A percentile compares a stretch with the other conserved stretches of the same genome.
Evolutionary conservation across 2,329 filamentous ascomycete species (phyloP).

Genomic region (Corinectria fuckeliana): DNA sequence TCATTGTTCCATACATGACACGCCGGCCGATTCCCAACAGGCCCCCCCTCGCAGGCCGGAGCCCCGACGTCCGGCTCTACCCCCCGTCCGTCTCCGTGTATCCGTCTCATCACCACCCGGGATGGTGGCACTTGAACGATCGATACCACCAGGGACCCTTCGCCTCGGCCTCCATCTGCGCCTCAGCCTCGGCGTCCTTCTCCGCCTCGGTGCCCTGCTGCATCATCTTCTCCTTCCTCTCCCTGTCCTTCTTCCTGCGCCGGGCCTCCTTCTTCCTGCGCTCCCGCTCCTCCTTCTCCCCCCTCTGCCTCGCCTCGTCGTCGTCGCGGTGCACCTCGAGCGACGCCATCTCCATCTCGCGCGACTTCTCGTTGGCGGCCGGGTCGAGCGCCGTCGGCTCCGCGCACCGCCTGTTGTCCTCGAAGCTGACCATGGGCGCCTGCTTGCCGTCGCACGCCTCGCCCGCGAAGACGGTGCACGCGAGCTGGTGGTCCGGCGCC

Average conservation of each 20-base stretch:
- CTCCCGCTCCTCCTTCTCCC: no score
- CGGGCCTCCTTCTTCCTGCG: no score
- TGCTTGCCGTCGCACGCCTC: not conserved
- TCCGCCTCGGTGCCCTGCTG: not conserved
- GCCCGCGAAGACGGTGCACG: not conserved
- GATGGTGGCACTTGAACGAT: slow-evolving; percentile 6
- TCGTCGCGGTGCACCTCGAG: no score
- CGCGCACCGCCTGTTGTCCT: not conserved
- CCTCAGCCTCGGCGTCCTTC: not conserved
- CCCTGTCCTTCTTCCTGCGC: not conserved
- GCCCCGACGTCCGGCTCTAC: not conserved
- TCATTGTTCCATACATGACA: not conserved
- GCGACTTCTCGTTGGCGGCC: no score
- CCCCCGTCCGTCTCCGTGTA: not conserved
- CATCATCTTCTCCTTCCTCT: not conserved
- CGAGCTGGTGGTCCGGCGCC: not conserved
- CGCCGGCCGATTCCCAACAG: not conserved
- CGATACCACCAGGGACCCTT: not conserved
- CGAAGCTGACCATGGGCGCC: not conserved
- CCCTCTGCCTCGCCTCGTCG: no score
- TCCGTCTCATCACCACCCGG: not conserved
- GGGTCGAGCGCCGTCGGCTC: slow-evolving; percentile 1
- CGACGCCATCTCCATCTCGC: not conserved
- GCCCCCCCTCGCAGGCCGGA: not conserved
- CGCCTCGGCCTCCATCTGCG: not conserved